phyloP scores from a whole-genome alignment of 2,329 filamentous ascomycete species.

The Ilyonectria sp. region DNA sequence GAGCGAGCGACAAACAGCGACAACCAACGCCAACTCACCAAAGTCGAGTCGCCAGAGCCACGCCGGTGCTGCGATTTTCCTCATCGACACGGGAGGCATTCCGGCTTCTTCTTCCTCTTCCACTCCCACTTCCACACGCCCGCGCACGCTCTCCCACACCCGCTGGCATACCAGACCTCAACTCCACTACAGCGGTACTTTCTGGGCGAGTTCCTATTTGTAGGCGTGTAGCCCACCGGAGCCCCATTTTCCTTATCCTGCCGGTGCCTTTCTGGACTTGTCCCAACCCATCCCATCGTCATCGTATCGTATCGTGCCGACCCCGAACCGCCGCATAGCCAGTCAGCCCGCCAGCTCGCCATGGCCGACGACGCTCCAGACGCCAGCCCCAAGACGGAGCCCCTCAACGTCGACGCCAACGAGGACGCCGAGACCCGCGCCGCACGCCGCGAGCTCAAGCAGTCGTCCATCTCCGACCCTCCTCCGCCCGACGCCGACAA shows the following conservation, averaged over 20 bases:
- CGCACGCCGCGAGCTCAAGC: slow-evolving; percentile 75
- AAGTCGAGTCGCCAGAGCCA: not conserved
- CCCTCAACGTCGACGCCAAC: slow-evolving; percentile 54
- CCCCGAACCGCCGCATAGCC: slow-evolving; percentile 31
- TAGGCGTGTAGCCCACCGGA: slow-evolving; percentile 1
- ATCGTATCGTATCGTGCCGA: slow-evolving; percentile 25
- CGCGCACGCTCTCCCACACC: not conserved
- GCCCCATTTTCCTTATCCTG: slow-evolving; percentile 8
- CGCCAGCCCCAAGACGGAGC: slow-evolving; percentile 58
- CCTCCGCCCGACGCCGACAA: slow-evolving; percentile 41
- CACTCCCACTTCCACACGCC: not conserved
- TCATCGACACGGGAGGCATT: not conserved
- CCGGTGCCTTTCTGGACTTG: slow-evolving; percentile 16
- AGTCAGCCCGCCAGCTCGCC: slow-evolving; percentile 27
- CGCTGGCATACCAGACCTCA: not conserved
- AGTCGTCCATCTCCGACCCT: slow-evolving; percentile 73
- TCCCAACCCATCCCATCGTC: slow-evolving; percentile 3
- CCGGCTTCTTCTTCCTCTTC: not conserved
- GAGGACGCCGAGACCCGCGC: slow-evolving; percentile 77
- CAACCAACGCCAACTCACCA: not conserved
- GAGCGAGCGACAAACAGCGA: not conserved
- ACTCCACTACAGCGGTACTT: not conserved
- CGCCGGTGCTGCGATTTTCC: not conserved
- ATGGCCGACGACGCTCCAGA: slow-evolving; percentile 63
- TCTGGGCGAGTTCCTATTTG: not conserved